Base-by-base conservation (phyloP, 176 grass and related monocot genomes). In the Miscanthus lutarioriparius region DNA sequence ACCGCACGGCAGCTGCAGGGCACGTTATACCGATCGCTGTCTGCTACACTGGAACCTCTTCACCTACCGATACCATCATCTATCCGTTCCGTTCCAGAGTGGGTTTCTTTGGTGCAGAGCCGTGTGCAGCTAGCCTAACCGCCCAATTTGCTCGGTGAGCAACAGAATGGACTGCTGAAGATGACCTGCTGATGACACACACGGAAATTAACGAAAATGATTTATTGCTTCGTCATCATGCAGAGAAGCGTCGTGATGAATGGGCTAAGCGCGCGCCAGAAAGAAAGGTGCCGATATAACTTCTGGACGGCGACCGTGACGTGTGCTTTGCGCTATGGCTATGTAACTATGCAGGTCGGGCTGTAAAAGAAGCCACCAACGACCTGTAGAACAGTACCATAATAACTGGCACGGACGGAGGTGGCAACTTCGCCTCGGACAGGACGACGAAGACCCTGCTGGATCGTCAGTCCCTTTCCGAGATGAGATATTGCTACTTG, bases 201-300 rank as follows among this genome's bases (percentile, higher is more conserved):
- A n/a, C 2, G 20, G 2, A n/a, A 58, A n/a, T 58, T 10, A n/a
- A 1, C 54, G 76, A 76, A 82, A 82, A 25, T 45, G 80, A 83
- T 10, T 8, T 7, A 39, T 13, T n/a, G 53, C 44, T 1, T 27
- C 35, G 3, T 27, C 71, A 27, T 75, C 14, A 36, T 8, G 53
- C 23, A 20, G 44, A 74, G 65, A 71, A 83, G 63, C 27, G 74
- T 23, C 53, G 51, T 37, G 39, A 59, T 38, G 51, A 77, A 11
- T 37, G 16, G 0, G 59, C 51, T 22, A 56, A 68, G 28, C 36
- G 19, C 2, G 7, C 54, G 38, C 33, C 68, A 40, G 58, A 62
- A 25, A 23, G 56, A 82, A 59, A 49, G 62, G 7, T 23, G 5
- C 39, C 8, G 16, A 8, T 39, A 48, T 70, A 28, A 77, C 13